phyloP scores from a whole-genome alignment of 352 stramenopile genomes.

The Phytophthora tubulina region DNA sequence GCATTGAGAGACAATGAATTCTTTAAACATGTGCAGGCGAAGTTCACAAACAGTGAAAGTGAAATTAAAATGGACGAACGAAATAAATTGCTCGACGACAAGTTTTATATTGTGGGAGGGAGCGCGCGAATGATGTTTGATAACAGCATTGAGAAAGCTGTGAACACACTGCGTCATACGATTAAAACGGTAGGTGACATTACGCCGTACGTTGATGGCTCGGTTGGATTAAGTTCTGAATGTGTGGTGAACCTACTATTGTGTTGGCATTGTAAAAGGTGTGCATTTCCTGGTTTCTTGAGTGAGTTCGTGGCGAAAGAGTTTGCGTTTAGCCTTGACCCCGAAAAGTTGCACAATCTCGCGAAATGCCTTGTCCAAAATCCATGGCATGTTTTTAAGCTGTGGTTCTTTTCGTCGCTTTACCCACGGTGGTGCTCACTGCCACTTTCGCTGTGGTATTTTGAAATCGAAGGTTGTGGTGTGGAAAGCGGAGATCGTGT shows the following conservation, averaged over 20 bases:
- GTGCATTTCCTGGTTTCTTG: too few relatives aligned
- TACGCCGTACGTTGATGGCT: too few relatives aligned
- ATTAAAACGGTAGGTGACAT: too few relatives aligned
- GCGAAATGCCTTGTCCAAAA: not conserved
- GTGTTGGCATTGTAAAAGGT: too few relatives aligned
- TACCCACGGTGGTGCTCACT: not conserved
- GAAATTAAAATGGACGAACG: not conserved
- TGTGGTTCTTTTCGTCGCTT: not conserved
- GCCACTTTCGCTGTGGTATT: not conserved
- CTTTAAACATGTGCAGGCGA: not conserved
- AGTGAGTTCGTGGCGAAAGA: not conserved
- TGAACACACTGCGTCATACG: not conserved
- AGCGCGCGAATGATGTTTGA: not conserved
- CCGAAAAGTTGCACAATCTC: not conserved
- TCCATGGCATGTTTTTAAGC: not conserved
- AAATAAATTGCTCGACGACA: not conserved
- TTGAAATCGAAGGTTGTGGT: not conserved
- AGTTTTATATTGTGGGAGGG: not conserved
- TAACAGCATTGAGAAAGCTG: not conserved
- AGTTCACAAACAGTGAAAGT: not conserved
- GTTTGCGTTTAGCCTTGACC: not conserved
- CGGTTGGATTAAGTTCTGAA: too few relatives aligned
- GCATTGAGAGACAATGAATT: not conserved
- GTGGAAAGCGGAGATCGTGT: not conserved
- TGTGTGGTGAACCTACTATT: too few relatives aligned